Evolutionary conservation across 2,329 filamentous ascomycete species (phyloP), one percentile per base, ranked within the genome.

Genomic region (Ciborinia camelliae): DNA sequence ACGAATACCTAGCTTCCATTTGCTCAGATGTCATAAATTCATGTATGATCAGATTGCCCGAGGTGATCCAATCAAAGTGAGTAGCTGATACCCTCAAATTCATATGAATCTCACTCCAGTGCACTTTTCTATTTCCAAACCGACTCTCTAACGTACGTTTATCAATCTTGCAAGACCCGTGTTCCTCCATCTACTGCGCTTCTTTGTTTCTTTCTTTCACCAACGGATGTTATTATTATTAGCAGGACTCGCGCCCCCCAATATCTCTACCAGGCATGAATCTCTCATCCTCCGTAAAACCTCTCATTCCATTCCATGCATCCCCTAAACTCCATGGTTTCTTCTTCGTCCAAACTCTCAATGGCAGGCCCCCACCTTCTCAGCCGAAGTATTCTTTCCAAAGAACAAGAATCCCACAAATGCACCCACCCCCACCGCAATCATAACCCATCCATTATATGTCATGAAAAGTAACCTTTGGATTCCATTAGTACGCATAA

Each of bases 371-470:
- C 91, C 92, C 68, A 92, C 89, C 82, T 96, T 97, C 35, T 88
- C 88, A 9, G 89, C 85, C 62, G 86, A 83, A 0, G 87, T 86
- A 62, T 82, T 81, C 64, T 86, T 84, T 20, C 91, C 90, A 79
- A 97, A 99, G 52, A 89, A 72, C 66, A 97, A 75, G 75, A 96
- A 97, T 51, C 95, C 95, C 52, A 96, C 77, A 70, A 96, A 96
- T 0, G 94, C 93, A 20, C 95, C 95, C 12, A 96, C 80, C 0
- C 90, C 90, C 20, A 98, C 93, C 3, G 94, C 86, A 70, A 96
- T 78, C 95, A 99, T 99, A 71, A 99, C 88, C 88, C 91, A 96
- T 64, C 95, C 95, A 74, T 99, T 99, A 80, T 99, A 99, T n/a
- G 95, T 99, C 95, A 99, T 99, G 79, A 99, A 99, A 28, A 99